Conservation (phyloP, 2,329 filamentous ascomycete species). For the Canariomyces notabilis region DNA sequence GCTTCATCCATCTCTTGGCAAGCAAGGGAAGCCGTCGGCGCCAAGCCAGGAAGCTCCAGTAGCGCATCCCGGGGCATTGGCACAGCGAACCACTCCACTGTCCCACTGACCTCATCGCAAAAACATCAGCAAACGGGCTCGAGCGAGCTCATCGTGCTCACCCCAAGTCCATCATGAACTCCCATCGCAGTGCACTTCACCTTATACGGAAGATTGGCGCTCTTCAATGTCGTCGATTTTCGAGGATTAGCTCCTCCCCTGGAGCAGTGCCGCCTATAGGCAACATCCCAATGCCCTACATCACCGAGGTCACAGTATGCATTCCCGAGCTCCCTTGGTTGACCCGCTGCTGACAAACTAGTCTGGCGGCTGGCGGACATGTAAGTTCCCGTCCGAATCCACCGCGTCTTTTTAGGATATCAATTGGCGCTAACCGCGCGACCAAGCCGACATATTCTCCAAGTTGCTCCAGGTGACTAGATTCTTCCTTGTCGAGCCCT, state of each 20-base stretch:
- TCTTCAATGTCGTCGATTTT: constrained; percentile 39
- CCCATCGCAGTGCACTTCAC: constrained; percentile 31
- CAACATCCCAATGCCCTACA: constrained; percentile 55
- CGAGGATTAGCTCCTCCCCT: constrained; percentile 34
- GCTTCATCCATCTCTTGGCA: not conserved
- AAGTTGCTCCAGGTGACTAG: constrained; percentile 63
- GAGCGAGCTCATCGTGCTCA: not conserved
- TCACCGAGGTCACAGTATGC: constrained; percentile 50
- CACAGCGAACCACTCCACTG: not conserved
- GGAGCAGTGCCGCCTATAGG: constrained; percentile 26
- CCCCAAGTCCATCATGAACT: constrained; percentile 31
- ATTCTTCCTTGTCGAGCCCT: not conserved
- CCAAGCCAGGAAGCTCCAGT: not conserved
- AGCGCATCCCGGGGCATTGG: no score
- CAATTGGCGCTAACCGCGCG: constrained; percentile 24
- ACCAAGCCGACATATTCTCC: constrained; percentile 73
- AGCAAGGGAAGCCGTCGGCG: no score
- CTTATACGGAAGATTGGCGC: constrained; percentile 33
- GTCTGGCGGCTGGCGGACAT: constrained; percentile 73
- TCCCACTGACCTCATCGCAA: not conserved
- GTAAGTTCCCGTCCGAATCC: constrained; percentile 50
- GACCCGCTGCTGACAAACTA: constrained; percentile 38
- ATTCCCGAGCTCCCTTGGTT: constrained; percentile 5
- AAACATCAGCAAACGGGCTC: not conserved
- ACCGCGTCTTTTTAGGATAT: not conserved